A percentile compares a stretch with the other conserved stretches of the same genome.
phyloP scores from a whole-genome alignment of 2,329 filamentous ascomycete genomes.

The Botrytis sinoallii region DNA sequence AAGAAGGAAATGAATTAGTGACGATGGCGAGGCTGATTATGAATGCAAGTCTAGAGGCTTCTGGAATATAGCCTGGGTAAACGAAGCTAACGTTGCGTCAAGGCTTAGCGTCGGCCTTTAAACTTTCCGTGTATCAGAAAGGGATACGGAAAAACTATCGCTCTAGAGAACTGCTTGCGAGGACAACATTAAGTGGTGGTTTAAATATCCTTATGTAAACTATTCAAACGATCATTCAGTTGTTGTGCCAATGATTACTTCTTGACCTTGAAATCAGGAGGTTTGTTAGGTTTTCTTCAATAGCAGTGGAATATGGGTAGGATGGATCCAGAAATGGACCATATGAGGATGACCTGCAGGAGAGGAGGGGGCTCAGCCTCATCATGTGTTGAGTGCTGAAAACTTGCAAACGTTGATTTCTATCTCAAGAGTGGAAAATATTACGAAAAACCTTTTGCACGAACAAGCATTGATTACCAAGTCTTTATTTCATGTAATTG shows the following conservation, averaged over 20 bases:
- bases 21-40: slow-evolving; percentile 31
- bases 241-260: background rate
- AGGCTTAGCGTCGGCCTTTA: background rate
- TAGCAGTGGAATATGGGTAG: background rate
- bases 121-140: background rate
- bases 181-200: background rate
- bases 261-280: no score
- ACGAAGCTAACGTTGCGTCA: background rate
- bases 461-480: background rate
- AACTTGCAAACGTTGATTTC: background rate
- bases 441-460: background rate
- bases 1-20: slow-evolving; percentile 23
- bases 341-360: background rate
- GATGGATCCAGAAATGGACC: background rate
- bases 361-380: background rate
- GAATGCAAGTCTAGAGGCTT: slow-evolving; percentile 25
- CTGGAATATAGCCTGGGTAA: slow-evolving; percentile 25
- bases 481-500: background rate
- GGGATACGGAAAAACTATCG: background rate
- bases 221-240: background rate
- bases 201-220: background rate
- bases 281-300: background rate
- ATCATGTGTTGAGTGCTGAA: background rate
- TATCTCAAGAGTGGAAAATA: background rate
- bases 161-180: background rate